Percentiles rank a stretch among this genome's conserved stretches.
Evolutionary conservation across 2,329 filamentous ascomycete species (phyloP).

Genomic region (Ceratocystis huliohia): DNA sequence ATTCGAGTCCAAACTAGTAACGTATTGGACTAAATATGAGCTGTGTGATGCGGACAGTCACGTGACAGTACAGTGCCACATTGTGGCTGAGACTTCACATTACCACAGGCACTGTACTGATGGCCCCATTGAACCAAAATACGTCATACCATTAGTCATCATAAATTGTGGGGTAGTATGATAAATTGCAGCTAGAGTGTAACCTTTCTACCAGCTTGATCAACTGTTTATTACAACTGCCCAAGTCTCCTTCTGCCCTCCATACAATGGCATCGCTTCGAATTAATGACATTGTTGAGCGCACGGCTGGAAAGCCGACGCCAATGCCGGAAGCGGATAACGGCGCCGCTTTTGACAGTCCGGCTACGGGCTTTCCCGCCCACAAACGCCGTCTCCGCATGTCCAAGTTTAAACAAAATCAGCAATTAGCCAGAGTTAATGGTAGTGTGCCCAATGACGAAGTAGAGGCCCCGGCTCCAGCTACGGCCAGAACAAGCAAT

Average conservation of each 20-base stretch:
- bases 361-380: slow-evolving; percentile 66
- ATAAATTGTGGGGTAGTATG: not conserved
- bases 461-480: not conserved
- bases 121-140: no score
- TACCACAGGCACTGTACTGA: no score
- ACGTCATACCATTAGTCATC: slow-evolving; percentile 4
- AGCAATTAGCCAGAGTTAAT: slow-evolving; percentile 27
- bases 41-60: no score
- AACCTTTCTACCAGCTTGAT: not conserved
- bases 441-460: not conserved
- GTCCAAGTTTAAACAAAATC: slow-evolving; percentile 70
- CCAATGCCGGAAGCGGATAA: slow-evolving; percentile 43
- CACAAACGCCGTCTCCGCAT: slow-evolving; percentile 63
- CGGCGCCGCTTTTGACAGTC: slow-evolving; percentile 41
- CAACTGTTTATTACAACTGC: not conserved
- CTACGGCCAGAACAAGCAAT: slow-evolving; percentile 3
- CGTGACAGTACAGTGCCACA: no score
- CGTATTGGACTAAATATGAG: no score
- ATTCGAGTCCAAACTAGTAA: no score
- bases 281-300: slow-evolving; percentile 69
- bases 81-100: no score
- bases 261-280: slow-evolving; percentile 34
- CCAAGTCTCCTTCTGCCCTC: not conserved
- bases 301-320: slow-evolving; percentile 34
- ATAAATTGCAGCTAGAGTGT: not conserved